Base-by-base conservation (phyloP, 1,284 basidiomycete species). In the Vanrija humicola region DNA sequence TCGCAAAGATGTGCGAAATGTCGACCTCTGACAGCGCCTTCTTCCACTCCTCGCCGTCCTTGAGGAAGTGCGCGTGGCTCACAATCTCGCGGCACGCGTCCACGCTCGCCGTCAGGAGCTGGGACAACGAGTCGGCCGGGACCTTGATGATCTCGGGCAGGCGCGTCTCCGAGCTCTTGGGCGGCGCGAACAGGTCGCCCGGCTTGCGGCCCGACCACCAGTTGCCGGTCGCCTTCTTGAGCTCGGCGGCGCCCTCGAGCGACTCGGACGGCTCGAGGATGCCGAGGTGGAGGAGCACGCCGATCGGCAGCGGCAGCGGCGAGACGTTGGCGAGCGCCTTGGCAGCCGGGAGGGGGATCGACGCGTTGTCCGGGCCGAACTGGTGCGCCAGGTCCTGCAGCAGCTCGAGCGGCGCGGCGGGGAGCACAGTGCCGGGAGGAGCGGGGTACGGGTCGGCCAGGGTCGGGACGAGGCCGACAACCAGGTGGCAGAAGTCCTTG, bases 311-410 rank as follows among this genome's bases (percentile, higher is more conserved):
- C 1, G 69, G 64, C 16, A 71, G 40, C 5, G 66, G 64, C 9
- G 66, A 65, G 23, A 64, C 19, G 28, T 68, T 50, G 12, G 61
- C 55, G 10, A 70, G 52, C 4, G 52, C 58, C 7, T 34, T 48
- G 1, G 54, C 50, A 3, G 26, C 21, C 0, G 66, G 66, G 2
- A 66, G 48, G 8, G 55, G 50, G 44, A 54, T 47, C 38, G 51
- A 15, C 4, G 51, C 34, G 21, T 15, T 28, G 45, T 48, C 52
- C 39, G 49, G 55, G 38, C 38, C 47, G 21, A 62, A 56, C 29
- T 51, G 59, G 38, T 52, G 34, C 12, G 63, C 52, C 6, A 71
- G 67, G 43, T 69, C 69, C 34, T 71, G 66, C 14, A 69, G 52
- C 2, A 71, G 58, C 23, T 58, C 58, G 3, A 71, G 50, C 3